A percentile compares a stretch with the other conserved stretches of the same genome.
Evolutionary conservation across 176 grass and related monocot genomes (phyloP).

Genomic region (Hsuehochloa calcarea): DNA sequence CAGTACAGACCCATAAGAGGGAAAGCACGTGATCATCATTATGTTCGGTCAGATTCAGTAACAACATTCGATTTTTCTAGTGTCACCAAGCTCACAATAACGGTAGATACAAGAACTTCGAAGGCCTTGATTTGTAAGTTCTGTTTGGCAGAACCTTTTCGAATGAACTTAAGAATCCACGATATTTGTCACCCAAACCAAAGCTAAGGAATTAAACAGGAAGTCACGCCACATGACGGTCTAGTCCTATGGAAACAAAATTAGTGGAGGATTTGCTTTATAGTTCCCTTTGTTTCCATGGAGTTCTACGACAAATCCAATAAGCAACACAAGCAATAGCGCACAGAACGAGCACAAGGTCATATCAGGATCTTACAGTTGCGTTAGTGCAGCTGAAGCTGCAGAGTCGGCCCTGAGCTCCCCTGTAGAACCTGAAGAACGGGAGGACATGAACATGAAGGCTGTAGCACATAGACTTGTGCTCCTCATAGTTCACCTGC

Average conservation of each 20-base stretch:
- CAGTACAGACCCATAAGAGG: neutral
- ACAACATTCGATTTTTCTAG: neutral
- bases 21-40: neutral
- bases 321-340: neutral
- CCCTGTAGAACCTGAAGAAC: slow-evolving; percentile 94
- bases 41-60: neutral
- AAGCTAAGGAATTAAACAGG: neutral
- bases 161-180: neutral
- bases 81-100: neutral
- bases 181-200: neutral
- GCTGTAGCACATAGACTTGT: slow-evolving; percentile 95
- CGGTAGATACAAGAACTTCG: neutral
- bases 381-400: slow-evolving; percentile 98
- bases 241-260: neutral
- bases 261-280: neutral
- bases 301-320: neutral
- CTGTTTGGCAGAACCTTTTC: neutral
- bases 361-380: slow-evolving; percentile 56
- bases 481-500: slow-evolving; percentile 88
- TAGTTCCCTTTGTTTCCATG: neutral
- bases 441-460: slow-evolving; percentile 90
- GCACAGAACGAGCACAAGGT: neutral
- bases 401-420: slow-evolving; percentile 73
- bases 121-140: neutral
- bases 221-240: neutral